Base-by-base conservation (phyloP, 495 filamentous ascomycete genomes). In the Talaromyces ruber region DNA sequence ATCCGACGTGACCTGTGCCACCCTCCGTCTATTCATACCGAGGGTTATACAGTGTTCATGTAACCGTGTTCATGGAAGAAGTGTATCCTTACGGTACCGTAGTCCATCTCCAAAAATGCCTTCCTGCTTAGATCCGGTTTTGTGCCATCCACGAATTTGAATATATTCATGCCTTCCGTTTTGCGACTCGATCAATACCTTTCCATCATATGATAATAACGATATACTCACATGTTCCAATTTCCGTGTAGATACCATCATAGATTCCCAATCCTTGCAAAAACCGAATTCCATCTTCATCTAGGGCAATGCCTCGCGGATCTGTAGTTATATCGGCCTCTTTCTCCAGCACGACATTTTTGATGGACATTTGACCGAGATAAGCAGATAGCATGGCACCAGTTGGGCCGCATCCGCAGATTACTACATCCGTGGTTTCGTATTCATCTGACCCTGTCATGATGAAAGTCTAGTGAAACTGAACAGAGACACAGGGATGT, bases 261-360 rank as follows among this genome's bases (percentile, higher is more conserved):
- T 78, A 77, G 14, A 82, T 63, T 2, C 79, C 79, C 18, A 82
- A 57, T 4, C 74, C 72, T 62, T 79, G 76, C 1, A 80, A 58
- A 2, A 77, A 67, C n/a, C 80, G 70, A 55, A 82, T 74, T 0
- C 76, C 79, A 66, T 84, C 80, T 32, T 78, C 74, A 28, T 80
- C 79, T 14, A 84, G 67, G 16, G 73, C 77, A 45, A 84, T 78
- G 1, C 80, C 81, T 22, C 80, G 69, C 0, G 81, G 81, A 64
- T 84, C 81, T 1, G 75, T 74, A 0, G 71, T 77, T 28, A 83
- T 81, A 1, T 68, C 73, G 9, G 61, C 30, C 12, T 78, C 76
- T 45, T 74, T 77, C 59, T 84, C 78, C 1, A 84, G 63, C 0
- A 82, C 61, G 14, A 78, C 64, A 50, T 72, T 70, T 18, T 28